Evolutionary conservation across 73 alveolate genomes (phyloP).

Genomic region (Paramecium caudatum): DNA sequence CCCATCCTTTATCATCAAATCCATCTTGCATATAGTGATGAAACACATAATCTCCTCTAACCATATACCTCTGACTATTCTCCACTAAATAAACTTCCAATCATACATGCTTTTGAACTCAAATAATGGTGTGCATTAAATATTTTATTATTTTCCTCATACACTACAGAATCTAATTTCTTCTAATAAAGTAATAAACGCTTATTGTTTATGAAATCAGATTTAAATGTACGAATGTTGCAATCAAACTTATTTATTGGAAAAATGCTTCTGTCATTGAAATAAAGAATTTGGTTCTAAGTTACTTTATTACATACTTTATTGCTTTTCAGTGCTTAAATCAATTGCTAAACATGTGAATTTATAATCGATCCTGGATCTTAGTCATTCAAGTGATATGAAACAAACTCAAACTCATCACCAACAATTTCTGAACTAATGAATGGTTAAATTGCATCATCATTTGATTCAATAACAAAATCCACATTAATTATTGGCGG

Average conservation of each 20-base stretch:
- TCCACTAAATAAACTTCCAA: background rate
- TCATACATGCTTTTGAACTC: constrained; percentile 19
- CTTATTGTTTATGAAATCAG: constrained; percentile 28
- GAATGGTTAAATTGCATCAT: background rate
- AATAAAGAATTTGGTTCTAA: constrained; percentile 1
- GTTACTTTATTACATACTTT: background rate
- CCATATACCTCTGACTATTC: constrained; percentile 70
- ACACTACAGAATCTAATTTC: background rate
- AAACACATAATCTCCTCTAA: constrained; percentile 91
- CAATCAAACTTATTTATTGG: background rate
- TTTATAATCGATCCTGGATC: background rate
- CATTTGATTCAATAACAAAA: background rate
- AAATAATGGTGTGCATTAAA: constrained; percentile 47
- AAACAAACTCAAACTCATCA: constrained; percentile 15
- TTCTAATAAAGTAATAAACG: background rate
- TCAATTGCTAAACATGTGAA: background rate
- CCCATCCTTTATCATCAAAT: constrained; percentile 97
- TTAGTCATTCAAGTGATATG: background rate
- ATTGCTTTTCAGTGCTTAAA: background rate
- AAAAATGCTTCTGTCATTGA: background rate
- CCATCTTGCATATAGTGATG: constrained; percentile 97
- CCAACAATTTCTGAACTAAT: background rate
- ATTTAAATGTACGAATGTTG: background rate
- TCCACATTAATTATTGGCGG: constrained; percentile 5
- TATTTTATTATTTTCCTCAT: constrained; percentile 38